Evolutionary conservation across 495 filamentous ascomycete genomes (phyloP), one percentile per base, ranked within the genome.

Genomic region (Cercophora samala): DNA sequence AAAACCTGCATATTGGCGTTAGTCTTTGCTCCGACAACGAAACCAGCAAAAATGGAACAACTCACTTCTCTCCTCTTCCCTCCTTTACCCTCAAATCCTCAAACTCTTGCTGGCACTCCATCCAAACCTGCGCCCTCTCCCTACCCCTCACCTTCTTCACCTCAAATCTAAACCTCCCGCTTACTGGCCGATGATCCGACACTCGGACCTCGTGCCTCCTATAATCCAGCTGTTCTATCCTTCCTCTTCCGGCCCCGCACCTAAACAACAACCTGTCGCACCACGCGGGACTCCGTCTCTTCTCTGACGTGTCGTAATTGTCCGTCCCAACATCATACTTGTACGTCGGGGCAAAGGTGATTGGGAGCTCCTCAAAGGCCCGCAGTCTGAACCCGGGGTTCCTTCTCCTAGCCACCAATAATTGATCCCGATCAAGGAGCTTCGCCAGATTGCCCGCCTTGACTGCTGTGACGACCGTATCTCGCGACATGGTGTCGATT

Each of bases 241-340:
- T 86, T 62, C 91, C 93, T 4, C 89, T 24, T 5, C 70, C 70
- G 5, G 29, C 51, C 9, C 73, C 70, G 24, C 93, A 93, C 54
- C 95, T 88, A 76, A 92, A 96, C 46, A 99, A 82, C 42, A 99
- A 78, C 58, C 95, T 86, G 81, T 99, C 95, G 74, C 95, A 99
- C 95, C 95, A 99, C 9, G 95, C 95, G 1, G 95, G 95, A n/a
- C 91, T 88, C 4, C 95, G 87, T 75, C 93, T 91, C 84, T 99
- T 99, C 73, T 99, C 95, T 66, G 89, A 93, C 2, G 90, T 89
- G 73, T 99, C 95, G 75, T 99, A 99, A 25, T 88, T 89, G 74
- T 97, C 93, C 9, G 91, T 95, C 15, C 93, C 93, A 1, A 97
- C 91, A 72, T 99, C 95, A 76, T 98, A 99, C 76, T 99, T 99